These are phyloP conservation scores for Termitomyces heimii DNA, from an alignment of 768 basidiomycete genomes.

Conservation along the genomic window DNA sequence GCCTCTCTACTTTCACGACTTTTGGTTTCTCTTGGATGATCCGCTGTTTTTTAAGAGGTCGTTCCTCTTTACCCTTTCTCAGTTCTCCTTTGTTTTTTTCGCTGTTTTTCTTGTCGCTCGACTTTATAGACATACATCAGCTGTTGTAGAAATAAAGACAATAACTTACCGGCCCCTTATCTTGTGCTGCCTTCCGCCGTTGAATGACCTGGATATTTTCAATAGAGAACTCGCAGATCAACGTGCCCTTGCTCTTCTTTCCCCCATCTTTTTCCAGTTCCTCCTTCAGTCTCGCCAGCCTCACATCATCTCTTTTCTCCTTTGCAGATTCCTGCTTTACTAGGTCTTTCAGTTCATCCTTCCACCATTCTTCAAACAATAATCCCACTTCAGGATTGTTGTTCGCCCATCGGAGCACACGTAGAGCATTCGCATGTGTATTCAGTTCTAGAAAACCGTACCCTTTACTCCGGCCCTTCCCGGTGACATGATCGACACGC, in stretches of 20 bases:
- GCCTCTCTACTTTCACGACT: slow-evolving; percentile 12
- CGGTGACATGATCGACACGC: slow-evolving; percentile 83
- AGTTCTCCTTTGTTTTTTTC: slow-evolving; percentile 9
- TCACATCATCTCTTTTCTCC: slow-evolving; percentile 37
- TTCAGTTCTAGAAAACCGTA: slow-evolving; percentile 95
- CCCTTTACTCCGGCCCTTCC: slow-evolving; percentile 84
- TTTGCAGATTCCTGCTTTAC: slow-evolving; percentile 47
- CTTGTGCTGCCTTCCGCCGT: slow-evolving; percentile 53
- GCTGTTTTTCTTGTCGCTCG: slow-evolving; percentile 8
- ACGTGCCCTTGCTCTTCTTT: slow-evolving; percentile 38
- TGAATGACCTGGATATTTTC: slow-evolving; percentile 91
- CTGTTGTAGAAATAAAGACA: background rate
- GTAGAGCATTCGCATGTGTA: slow-evolving; percentile 83
- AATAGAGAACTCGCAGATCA: slow-evolving; percentile 95
- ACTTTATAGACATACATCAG: slow-evolving; percentile 3
- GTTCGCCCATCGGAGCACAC: slow-evolving; percentile 91
- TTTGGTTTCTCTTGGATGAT: slow-evolving; percentile 17
- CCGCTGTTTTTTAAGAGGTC: slow-evolving; percentile 35
- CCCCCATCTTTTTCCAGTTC: slow-evolving; percentile 39
- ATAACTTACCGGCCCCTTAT: slow-evolving; percentile 23
- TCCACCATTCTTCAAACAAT: slow-evolving; percentile 82
- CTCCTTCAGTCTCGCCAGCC: slow-evolving; percentile 53
- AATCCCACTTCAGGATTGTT: slow-evolving; percentile 65
- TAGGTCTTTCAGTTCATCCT: slow-evolving; percentile 63
- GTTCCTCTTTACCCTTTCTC: slow-evolving; percentile 19